Evolutionary conservation across 2,329 filamentous ascomycete species (phyloP).

Genomic region (Cordyceps javanica): DNA sequence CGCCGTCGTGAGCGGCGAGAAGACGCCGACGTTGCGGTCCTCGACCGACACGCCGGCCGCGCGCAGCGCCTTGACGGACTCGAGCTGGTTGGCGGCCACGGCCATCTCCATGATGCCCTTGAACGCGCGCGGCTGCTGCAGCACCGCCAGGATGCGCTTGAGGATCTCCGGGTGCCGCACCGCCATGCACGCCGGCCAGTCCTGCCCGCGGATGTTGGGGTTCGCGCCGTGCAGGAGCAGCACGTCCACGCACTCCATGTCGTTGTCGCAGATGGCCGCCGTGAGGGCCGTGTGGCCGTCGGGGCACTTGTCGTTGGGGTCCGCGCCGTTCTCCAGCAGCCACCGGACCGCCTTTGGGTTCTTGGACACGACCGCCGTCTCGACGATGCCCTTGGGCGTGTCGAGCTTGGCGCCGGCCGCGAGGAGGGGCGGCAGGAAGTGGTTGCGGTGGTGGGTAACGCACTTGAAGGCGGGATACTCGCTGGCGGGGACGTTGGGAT

Average conservation of each 20-base stretch:
- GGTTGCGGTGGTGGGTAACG: slow-evolving; percentile 57
- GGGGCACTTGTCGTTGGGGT: slow-evolving; percentile 51
- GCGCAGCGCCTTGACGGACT: slow-evolving; percentile 60
- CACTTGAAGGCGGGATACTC: slow-evolving; percentile 65
- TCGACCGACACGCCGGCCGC: slow-evolving; percentile 60
- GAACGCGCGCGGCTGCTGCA: slow-evolving; percentile 54
- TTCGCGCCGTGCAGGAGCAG: slow-evolving; percentile 55
- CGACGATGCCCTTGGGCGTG: slow-evolving; percentile 58
- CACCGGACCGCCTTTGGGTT: slow-evolving; percentile 55
- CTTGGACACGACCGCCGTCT: slow-evolving; percentile 56
- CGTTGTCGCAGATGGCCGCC: slow-evolving; percentile 57
- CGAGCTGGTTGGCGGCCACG: slow-evolving; percentile 59
- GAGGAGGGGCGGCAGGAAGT: slow-evolving; percentile 53
- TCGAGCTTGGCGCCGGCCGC: slow-evolving; percentile 54
- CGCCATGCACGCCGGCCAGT: slow-evolving; percentile 67
- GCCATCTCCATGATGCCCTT: slow-evolving; percentile 64
- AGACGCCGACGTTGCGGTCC: slow-evolving; percentile 67
- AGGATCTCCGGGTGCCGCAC: slow-evolving; percentile 56
- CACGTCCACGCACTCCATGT: slow-evolving; percentile 52
- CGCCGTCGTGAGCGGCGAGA: slow-evolving; percentile 61
- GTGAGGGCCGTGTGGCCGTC: slow-evolving; percentile 58
- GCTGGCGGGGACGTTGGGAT: slow-evolving; percentile 56
- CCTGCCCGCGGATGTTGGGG: slow-evolving; percentile 56
- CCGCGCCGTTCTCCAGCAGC: slow-evolving; percentile 54
- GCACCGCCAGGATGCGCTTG: slow-evolving; percentile 48